A percentile compares a stretch with the other conserved stretches of the same genome.
Conservation (phyloP, 2,329 filamentous ascomycete species). For the Acrocalymma vagum region DNA sequence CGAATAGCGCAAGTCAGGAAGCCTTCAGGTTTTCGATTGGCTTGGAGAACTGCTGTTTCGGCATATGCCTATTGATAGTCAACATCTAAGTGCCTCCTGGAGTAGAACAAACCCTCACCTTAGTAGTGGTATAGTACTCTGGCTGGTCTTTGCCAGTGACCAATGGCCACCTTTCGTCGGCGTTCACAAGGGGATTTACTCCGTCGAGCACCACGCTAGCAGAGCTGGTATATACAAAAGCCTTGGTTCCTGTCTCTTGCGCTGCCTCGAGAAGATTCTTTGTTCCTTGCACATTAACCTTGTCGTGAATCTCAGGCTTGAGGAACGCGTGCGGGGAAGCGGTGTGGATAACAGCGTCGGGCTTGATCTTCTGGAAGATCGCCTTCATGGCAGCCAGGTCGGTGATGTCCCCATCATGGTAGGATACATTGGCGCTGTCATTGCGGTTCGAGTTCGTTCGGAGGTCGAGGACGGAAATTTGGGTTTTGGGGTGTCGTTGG, state of each 20-base stretch:
- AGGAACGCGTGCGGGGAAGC: slow-evolving; percentile 55
- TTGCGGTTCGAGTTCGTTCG: slow-evolving; percentile 51
- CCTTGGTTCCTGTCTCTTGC: slow-evolving; percentile 58
- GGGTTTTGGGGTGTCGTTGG: slow-evolving; percentile 49
- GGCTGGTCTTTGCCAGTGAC: slow-evolving; percentile 56
- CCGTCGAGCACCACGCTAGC: slow-evolving; percentile 59
- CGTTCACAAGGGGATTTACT: slow-evolving; percentile 56
- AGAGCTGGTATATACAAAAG: slow-evolving; percentile 62
- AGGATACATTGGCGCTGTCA: slow-evolving; percentile 53
- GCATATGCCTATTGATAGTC: slow-evolving; percentile 49
- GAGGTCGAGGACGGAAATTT: slow-evolving; percentile 58
- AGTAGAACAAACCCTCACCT: slow-evolving; percentile 36
- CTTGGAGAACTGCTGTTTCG: slow-evolving; percentile 56
- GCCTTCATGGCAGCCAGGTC: slow-evolving; percentile 50
- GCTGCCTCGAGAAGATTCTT: slow-evolving; percentile 57
- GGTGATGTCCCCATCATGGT: slow-evolving; percentile 61
- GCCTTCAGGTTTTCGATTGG: slow-evolving; percentile 55
- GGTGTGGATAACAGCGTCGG: slow-evolving; percentile 60
- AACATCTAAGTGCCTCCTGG: neutral
- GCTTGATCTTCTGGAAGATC: slow-evolving; percentile 54
- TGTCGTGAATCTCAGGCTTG: slow-evolving; percentile 53
- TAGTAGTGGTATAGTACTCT: slow-evolving; percentile 61
- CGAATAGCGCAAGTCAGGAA: slow-evolving; percentile 61
- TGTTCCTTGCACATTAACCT: slow-evolving; percentile 62
- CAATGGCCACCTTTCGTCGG: slow-evolving; percentile 57